phyloP scores from a whole-genome alignment of 2,329 filamentous ascomycete species.

The Sclerotinia subarctica region DNA sequence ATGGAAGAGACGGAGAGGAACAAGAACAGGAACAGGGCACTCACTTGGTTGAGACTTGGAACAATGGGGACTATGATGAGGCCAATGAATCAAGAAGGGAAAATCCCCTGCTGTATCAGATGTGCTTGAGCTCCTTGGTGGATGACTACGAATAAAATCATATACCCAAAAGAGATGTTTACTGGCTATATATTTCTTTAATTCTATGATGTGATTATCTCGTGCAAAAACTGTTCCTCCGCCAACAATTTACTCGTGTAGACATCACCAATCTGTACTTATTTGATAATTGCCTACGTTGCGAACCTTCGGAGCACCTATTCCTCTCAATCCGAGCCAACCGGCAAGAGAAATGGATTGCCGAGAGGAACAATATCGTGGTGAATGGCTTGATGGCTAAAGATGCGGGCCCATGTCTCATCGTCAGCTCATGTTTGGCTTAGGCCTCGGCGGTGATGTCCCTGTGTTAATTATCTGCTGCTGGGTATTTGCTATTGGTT shows the following conservation, averaged over 20 bases:
- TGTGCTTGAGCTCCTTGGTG: neutral
- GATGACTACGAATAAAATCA: conserved; percentile 17
- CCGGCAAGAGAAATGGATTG: neutral
- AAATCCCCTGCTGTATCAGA: conserved; percentile 14
- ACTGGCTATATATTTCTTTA: conserved; percentile 9
- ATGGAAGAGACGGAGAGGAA: conserved; percentile 12
- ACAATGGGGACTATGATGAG: conserved; percentile 1
- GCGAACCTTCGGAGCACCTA: neutral
- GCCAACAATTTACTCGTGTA: neutral
- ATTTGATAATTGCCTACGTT: neutral
- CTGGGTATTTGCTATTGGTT: too few species aligned
- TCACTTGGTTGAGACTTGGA: conserved; percentile 11
- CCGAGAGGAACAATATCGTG: too few species aligned
- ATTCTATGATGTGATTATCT: neutral
- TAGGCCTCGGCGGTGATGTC: too few species aligned
- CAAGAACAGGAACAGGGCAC: neutral
- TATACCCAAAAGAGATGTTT: conserved; percentile 18
- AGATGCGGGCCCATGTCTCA: too few species aligned
- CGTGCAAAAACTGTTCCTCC: neutral
- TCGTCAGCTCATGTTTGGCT: too few species aligned
- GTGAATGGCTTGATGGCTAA: too few species aligned
- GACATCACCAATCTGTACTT: neutral
- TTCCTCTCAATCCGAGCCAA: neutral
- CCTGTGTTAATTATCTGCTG: too few species aligned
- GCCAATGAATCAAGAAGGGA: neutral